Conservation (phyloP, 148 eudicot species). For the Euryodendron excelsum region DNA sequence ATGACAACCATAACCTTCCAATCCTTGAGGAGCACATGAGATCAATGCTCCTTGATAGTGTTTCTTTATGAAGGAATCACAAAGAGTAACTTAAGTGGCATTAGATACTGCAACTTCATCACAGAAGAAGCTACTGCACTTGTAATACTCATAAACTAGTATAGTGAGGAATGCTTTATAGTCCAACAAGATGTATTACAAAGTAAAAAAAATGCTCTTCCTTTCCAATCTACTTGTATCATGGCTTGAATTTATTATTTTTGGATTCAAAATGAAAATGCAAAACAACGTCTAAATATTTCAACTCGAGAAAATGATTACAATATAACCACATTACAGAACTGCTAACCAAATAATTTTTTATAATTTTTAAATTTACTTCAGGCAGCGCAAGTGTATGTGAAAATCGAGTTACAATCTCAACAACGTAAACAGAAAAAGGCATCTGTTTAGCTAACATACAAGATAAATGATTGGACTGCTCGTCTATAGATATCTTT, state of each 20-base stretch:
- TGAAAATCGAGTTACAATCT: background rate
- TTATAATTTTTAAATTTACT: too few relatives aligned
- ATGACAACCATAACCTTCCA: slow-evolving; percentile 33
- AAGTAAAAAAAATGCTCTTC: too few relatives aligned
- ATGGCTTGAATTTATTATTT: too few relatives aligned
- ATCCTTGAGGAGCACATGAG: slow-evolving; percentile 28
- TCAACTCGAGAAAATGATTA: background rate
- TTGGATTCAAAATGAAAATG: background rate
- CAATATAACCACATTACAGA: background rate
- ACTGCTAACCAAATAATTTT: background rate
- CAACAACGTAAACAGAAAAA: background rate
- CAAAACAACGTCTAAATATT: too few relatives aligned
- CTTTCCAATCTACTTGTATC: background rate
- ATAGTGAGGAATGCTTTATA: background rate
- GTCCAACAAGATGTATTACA: background rate
- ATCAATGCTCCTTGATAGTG: slow-evolving; percentile 21
- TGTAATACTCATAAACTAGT: background rate
- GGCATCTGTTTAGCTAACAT: background rate
- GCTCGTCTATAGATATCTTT: slow-evolving; percentile 18
- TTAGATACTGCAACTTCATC: background rate
- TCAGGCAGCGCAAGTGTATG: too few relatives aligned
- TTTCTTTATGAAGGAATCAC: background rate
- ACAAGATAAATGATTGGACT: background rate
- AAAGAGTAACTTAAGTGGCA: background rate
- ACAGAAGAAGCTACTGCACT: background rate